Evolutionary conservation across 2,329 filamentous ascomycete genomes (phyloP), one percentile per base, ranked within the genome.

Genomic region (Ophiosphaerella narmari): DNA sequence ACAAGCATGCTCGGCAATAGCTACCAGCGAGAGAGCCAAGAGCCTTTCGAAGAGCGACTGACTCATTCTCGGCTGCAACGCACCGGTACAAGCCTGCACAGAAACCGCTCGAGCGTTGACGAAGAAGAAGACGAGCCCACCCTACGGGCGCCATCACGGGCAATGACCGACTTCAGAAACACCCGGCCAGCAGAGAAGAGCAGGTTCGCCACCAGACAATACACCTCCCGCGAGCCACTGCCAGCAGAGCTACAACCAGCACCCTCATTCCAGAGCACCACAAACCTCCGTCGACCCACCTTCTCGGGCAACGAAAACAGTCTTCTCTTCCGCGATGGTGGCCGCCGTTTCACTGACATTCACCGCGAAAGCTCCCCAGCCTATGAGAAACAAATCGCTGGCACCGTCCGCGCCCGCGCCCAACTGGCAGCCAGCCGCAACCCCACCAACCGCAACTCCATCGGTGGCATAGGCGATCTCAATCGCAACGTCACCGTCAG

Each of bases 101-200:
- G 69, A 11, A 64, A 66, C n/a, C 73, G 75, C 11, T 59, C 55
- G 7, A 68, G 68, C 16, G 56, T 54, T 7, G 66, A 70, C 7
- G 65, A 69, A 8, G 73, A 72, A 12, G 67, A 72, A 5, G 66
- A 73, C 2, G 72, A 75, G 11, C 62, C 69, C 2, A 74, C 71
- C 1, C 54, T 76, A 11, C 74, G 78, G 18, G 73, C 76, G 7
- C 75, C 74, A n/a, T 80, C 77, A 13, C 75, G 78, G 31, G 78
- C 78, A 7, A 73, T 77, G 72, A 80, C 78, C 5, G 78, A 80
- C 39, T 68, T 75, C 48, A 68, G 72, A 21, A 58, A 66, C 24
- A 54, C 68, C 23, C 71, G 74, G 60, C 65, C 38, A 57, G 60
- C 46, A 29, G 55, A 59, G 11, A 59, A 48, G 36, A 64, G 55